Base-by-base conservation (phyloP, 2,329 filamentous ascomycete genomes). In the Neonectria ditissima region DNA sequence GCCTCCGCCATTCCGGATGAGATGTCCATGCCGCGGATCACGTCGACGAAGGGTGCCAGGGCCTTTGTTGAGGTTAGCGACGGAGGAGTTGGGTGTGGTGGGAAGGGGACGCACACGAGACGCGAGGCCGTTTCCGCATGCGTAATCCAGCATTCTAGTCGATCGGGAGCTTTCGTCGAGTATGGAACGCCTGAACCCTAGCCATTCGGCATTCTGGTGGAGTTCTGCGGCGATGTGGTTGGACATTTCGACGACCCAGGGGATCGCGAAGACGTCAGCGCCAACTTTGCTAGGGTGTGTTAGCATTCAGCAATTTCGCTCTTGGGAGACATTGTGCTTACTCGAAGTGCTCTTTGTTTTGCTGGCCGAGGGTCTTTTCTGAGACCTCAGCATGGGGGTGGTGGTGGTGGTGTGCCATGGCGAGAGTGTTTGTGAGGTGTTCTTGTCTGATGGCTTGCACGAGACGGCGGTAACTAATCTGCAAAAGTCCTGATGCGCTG, bases 11-110 rank as follows among this genome's bases (percentile, higher is more conserved):
- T 79, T 18, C 67, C 66, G 0, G 72, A 65, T 1, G 79, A 78
- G 24, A 80, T 72, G 53, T 80, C 78, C 26, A 80, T 73, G 8
- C 78, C 78, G 41, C 74, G 72, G 10, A 77, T 69, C 2, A 53
- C 65, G 2, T 73, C 69, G 20, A 78, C 67, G n/a, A 72, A 75
- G 0, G 75, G 67, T 6, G 70, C 65, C 8, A 80, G 65, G 0
- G 78, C 76, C 78, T 80, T 80, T 30, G 11, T 8, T 2, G 16
- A 3, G 0, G 43, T 70, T n/a, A 71, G 62, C 6, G 43, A 24
- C 10, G 28, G n/a, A n/a, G 13, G 1, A 22, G 2, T 8, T 4
- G n/a, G 37, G 1, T 22, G 1, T 11, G 8, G 13, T 14, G n/a
- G 2, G 10, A 22, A 6, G 10, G 47, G 8, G 4, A 47, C 69